phyloP scores from a whole-genome alignment of 768 basidiomycete species.

The Serendipita sp. region DNA sequence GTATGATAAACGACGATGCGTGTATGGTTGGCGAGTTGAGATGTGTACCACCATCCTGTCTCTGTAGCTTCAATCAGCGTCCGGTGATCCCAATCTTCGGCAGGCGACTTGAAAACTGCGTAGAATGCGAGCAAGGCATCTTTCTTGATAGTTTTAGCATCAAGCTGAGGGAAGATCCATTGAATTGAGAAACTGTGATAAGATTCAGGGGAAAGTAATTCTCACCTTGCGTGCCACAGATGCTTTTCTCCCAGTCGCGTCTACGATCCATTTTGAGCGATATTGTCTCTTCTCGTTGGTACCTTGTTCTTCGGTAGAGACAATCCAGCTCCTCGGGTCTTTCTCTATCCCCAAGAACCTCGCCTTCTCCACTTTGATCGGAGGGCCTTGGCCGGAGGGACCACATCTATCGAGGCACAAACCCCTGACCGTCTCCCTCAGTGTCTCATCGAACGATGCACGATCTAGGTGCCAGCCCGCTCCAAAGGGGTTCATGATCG shows the following conservation, averaged over 20 bases:
- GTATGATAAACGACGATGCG: slow-evolving; percentile 23
- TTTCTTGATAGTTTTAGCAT: slow-evolving; percentile 15
- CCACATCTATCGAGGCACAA: no score
- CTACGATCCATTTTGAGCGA: no score
- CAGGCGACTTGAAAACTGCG: slow-evolving; percentile 14
- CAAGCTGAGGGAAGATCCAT: slow-evolving; percentile 13
- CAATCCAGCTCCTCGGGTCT: no score
- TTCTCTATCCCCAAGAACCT: no score
- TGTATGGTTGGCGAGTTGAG: slow-evolving; percentile 17
- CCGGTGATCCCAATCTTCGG: slow-evolving; percentile 18
- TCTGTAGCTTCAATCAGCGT: slow-evolving; percentile 22
- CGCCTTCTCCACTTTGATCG: no score
- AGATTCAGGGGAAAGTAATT: background rate
- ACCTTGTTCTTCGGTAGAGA: no score
- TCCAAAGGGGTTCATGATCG: no score
- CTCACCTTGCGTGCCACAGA: slow-evolving; percentile 17
- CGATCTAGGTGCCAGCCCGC: no score
- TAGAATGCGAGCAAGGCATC: slow-evolving; percentile 21
- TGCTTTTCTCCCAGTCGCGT: slow-evolving; percentile 9
- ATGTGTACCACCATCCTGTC: slow-evolving; percentile 23
- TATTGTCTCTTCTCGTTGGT: no score
- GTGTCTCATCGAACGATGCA: no score
- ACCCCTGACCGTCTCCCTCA: no score
- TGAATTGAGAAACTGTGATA: background rate
- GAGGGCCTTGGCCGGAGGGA: no score